phyloP scores from a whole-genome alignment of 2,329 filamentous ascomycete species.

The Sporothrix brunneoviolacea region DNA sequence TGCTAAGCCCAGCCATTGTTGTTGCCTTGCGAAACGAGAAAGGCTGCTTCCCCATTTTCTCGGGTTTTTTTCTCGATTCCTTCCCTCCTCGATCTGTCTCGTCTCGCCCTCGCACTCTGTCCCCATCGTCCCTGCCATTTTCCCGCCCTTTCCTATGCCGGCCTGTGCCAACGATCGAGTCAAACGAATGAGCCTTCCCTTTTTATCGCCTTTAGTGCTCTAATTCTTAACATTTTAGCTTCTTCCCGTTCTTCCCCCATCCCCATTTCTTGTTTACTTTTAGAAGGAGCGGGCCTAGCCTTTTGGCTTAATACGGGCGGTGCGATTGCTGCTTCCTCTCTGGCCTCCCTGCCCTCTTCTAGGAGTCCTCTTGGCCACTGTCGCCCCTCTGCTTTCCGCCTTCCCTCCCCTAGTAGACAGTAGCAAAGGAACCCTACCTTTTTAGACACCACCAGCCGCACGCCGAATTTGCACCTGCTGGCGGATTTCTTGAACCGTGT shows the following conservation, averaged over 20 bases:
- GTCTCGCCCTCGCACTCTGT: no score
- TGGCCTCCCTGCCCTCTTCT: not conserved
- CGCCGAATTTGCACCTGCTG: slow-evolving; percentile 8
- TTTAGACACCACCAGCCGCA: slow-evolving; percentile 4
- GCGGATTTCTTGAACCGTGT: slow-evolving; percentile 12
- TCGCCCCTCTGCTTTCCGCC: slow-evolving; percentile 6
- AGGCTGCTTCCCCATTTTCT: not conserved
- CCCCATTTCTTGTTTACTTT: no score
- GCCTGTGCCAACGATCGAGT: no score
- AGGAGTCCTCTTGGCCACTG: not conserved
- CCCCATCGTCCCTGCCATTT: no score
- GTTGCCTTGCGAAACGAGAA: slow-evolving; percentile 7
- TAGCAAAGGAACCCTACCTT: not conserved
- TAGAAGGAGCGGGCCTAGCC: no score
- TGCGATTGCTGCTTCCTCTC: no score
- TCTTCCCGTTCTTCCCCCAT: no score
- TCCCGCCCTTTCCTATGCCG: no score
- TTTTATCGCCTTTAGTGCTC: no score
- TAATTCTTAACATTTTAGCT: no score
- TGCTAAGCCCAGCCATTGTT: not conserved
- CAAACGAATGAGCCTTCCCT: no score
- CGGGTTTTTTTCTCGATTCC: not conserved
- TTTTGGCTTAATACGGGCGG: not conserved
- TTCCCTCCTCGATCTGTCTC: not conserved
- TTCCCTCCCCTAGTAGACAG: slow-evolving; percentile 3